Base-by-base conservation (phyloP, 495 filamentous ascomycete species). In the Neurospora sp. region DNA sequence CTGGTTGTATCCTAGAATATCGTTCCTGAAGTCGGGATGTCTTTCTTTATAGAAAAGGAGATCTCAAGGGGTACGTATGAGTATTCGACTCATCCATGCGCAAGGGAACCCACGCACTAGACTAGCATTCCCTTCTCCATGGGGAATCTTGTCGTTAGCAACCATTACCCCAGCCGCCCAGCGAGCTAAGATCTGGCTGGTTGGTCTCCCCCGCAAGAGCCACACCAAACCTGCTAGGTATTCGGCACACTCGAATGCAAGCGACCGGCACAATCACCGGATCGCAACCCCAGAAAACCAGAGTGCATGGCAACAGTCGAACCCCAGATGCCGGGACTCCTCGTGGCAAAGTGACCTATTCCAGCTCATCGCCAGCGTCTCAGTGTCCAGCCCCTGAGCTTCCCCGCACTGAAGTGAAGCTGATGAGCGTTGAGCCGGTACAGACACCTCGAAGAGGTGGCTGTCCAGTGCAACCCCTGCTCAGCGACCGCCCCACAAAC, bases 11-110 rank as follows among this genome's bases (percentile, higher is more conserved):
- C 68, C 68, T 70, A 46, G 70, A 39, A 44, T 68, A 14, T 20
- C 22, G 4, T 39, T 69, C 8, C 40, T 69, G 40, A 69, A 68
- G 39, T 72, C n/a, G 48, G 73, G 74, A 68, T 71, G 27, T 31
- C 69, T n/a, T 44, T 37, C 69, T 74, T 77, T 75, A 74, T 76
- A 78, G 72, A 38, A 69, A 20, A 42, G 7, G 14, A 68, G 16
- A 37, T 70, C 40, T 31, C 35, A 38, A 53, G 42, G 68, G 18
- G 42, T 48, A 71, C n/a, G 37, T 71, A 39, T 37, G 31, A 69
- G 18, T 35, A 31, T 42, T 71, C 44, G 70, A n/a, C 70, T 68
- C 48, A 37, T 37, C 70, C 27, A 18, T 41, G 11, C 14, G 39
- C 40, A 70, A 27, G 42, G 73, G 70, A 70, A 70, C 72, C 73